phyloP scores from a whole-genome alignment of 306 rosid genomes.

The Cotoneaster glaucophyllus region DNA sequence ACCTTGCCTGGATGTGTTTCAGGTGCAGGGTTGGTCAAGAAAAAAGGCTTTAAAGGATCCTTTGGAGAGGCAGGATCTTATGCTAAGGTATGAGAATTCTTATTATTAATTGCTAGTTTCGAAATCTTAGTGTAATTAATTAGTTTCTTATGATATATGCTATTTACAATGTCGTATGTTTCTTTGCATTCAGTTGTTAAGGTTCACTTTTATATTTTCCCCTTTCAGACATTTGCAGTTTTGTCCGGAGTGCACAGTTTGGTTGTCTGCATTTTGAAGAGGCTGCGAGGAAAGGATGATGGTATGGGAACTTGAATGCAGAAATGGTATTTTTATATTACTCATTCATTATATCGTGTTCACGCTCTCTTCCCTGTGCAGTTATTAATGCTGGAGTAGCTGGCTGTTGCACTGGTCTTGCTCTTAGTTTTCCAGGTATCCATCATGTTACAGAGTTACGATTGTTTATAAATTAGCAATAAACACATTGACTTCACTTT shows the following conservation, averaged over 20 bases:
- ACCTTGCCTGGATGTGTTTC: conserved; percentile 16
- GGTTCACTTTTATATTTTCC: not conserved
- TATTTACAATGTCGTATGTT: not conserved
- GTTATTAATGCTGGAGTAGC: conserved; percentile 96
- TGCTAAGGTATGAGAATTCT: conserved; percentile 57
- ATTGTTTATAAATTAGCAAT: not conserved
- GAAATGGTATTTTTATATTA: not conserved
- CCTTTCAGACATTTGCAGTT: conserved; percentile 84
- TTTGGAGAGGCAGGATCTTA: conserved; percentile 77
- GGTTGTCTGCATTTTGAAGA: conserved; percentile 88
- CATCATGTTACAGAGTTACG: not conserved
- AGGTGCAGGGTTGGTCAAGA: conserved; percentile 87
- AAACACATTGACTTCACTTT: not conserved
- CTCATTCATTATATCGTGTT: conserved; percentile 2
- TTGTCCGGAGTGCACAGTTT: conserved; percentile 95
- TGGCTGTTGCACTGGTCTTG: conserved; percentile 98
- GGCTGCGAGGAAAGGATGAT: conserved; percentile 95
- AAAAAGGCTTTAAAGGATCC: conserved; percentile 92
- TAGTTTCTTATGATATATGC: not conserved
- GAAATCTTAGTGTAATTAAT: not conserved
- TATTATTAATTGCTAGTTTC: not conserved
- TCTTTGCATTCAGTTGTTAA: not conserved
- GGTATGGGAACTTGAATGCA: conserved; percentile 33
- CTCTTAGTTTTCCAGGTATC: conserved; percentile 92
- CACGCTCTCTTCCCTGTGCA: conserved; percentile 26